These are phyloP conservation scores for Paramecium biaurelia DNA, from an alignment of 73 alveolate genomes.

Conservation along the genomic window DNA sequence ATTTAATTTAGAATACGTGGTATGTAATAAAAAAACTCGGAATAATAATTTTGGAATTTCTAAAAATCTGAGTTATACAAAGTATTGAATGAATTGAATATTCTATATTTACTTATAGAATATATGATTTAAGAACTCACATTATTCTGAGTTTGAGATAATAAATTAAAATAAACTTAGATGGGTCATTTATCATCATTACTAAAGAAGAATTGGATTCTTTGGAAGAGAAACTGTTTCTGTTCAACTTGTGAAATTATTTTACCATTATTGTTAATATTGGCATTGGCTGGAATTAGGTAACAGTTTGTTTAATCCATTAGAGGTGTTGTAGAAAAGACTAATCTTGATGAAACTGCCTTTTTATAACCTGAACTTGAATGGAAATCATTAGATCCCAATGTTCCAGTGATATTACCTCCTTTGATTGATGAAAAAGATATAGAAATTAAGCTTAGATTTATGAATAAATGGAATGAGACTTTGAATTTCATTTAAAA, in stretches of 20 bases:
- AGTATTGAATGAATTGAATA: background rate
- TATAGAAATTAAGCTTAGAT: background rate
- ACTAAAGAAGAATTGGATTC: slow-evolving; percentile 86
- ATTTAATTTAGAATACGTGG: background rate
- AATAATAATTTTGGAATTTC: background rate
- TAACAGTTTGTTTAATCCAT: background rate
- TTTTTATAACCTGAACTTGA: background rate
- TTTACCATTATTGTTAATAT: slow-evolving; percentile 74
- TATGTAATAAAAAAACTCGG: background rate
- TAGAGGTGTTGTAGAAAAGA: background rate
- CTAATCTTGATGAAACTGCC: background rate
- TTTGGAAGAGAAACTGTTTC: slow-evolving; percentile 87
- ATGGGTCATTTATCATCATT: slow-evolving; percentile 80
- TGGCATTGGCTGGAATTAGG: slow-evolving; percentile 31
- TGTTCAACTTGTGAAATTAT: slow-evolving; percentile 86
- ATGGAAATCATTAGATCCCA: background rate
- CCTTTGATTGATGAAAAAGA: background rate
- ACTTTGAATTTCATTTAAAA: background rate
- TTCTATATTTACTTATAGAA: background rate
- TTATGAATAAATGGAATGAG: background rate
- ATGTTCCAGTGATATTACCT: background rate
- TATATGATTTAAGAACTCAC: background rate
- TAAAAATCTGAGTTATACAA: background rate
- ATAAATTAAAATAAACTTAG: background rate
- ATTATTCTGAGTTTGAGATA: background rate